Conservation (phyloP, 495 filamentous ascomycete genomes). For the Hypomontagnella monticulosa region DNA sequence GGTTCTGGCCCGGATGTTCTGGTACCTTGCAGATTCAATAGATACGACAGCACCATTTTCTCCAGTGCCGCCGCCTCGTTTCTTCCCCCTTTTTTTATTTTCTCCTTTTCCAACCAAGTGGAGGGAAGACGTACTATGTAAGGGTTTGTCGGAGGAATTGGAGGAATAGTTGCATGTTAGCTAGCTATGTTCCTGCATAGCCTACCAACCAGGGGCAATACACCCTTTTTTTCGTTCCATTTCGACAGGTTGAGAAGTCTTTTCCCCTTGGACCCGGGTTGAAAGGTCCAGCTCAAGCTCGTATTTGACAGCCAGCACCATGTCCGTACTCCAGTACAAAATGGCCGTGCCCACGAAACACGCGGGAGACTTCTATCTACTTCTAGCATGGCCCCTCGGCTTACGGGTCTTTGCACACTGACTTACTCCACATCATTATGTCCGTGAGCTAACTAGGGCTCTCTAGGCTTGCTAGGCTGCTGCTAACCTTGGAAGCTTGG, state of each 20-base stretch:
- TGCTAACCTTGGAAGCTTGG: too few species aligned
- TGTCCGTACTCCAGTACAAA: constrained; percentile 27
- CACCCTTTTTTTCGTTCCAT: constrained; percentile 21
- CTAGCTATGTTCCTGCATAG: constrained; percentile 35
- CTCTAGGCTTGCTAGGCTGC: constrained; percentile 13
- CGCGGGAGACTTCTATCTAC: constrained; percentile 21
- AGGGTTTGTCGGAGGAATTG: constrained; percentile 32
- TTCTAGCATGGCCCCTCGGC: constrained; percentile 26
- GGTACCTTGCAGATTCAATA: constrained; percentile 34
- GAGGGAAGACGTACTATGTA: constrained; percentile 25
- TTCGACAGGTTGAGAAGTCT: constrained; percentile 17
- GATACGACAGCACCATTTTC: constrained; percentile 1
- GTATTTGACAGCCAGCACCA: constrained; percentile 40
- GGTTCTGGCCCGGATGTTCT: constrained; percentile 28
- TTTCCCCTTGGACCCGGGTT: constrained; percentile 28
- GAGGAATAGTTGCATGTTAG: constrained; percentile 35
- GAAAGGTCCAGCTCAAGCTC: constrained; percentile 41
- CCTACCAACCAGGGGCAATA: constrained; percentile 28
- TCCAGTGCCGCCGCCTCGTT: not conserved
- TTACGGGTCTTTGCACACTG: constrained; percentile 31
- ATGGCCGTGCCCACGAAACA: constrained; percentile 21
- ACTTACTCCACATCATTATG: constrained; percentile 25
- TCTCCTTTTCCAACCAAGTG: constrained; percentile 19
- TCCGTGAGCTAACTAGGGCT: constrained; percentile 1
- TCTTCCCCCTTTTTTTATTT: constrained; percentile 13